phyloP scores from a whole-genome alignment of 306 rosid species.

The Cyclanthera cordifolia region DNA sequence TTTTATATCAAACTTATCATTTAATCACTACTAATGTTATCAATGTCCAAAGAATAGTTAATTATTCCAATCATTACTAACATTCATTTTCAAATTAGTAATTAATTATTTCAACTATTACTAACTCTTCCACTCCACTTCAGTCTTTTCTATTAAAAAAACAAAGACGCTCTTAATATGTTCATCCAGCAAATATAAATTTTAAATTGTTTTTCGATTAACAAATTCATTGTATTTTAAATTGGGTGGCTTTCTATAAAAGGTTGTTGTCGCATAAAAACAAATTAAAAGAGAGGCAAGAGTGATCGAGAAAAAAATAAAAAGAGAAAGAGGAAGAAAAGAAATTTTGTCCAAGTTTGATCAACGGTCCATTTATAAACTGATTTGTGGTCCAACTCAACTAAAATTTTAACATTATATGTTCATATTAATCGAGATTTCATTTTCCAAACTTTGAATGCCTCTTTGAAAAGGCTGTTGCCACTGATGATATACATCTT shows the following conservation, averaged over 20 bases:
- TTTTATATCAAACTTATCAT: too few relatives aligned
- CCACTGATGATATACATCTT: neutral
- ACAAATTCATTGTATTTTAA: neutral
- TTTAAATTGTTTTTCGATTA: neutral
- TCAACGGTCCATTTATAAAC: neutral
- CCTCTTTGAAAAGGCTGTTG: neutral
- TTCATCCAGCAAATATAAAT: neutral
- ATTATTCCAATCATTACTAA: too few relatives aligned
- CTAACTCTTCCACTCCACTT: too few relatives aligned
- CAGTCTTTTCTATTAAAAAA: too few relatives aligned
- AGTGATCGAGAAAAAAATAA: neutral
- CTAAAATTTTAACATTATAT: neutral
- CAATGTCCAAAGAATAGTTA: too few relatives aligned
- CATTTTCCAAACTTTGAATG: neutral
- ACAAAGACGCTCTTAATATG: too few relatives aligned
- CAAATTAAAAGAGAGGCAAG: neutral
- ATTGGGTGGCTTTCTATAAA: neutral
- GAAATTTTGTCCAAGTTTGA: neutral
- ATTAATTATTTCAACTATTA: too few relatives aligned
- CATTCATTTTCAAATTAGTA: too few relatives aligned
- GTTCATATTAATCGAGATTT: neutral
- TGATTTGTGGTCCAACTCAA: neutral
- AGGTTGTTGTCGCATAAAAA: neutral
- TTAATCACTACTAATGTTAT: too few relatives aligned
- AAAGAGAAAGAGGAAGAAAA: neutral